These are phyloP conservation scores for Ampelomyces quisqualis DNA, from an alignment of 2,329 filamentous ascomycete species.

Conservation along the genomic window DNA sequence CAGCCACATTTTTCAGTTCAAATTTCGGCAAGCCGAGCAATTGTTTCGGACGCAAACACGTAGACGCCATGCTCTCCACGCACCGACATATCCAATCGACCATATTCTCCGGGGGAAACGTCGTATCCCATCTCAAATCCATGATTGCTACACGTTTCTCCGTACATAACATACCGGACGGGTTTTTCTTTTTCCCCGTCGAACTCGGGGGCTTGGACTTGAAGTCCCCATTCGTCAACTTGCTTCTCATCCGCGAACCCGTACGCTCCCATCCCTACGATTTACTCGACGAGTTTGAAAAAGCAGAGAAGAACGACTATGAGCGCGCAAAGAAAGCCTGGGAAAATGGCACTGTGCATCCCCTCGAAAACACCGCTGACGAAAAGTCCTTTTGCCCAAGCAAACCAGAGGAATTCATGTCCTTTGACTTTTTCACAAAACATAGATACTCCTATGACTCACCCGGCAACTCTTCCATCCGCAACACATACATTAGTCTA, in stretches of 20 bases:
- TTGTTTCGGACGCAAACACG: constrained; percentile 55
- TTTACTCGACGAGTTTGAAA: constrained; percentile 47
- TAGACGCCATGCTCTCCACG: constrained; percentile 55
- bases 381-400: constrained; percentile 15
- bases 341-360: constrained; percentile 20
- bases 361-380: constrained; percentile 3
- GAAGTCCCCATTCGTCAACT: constrained; percentile 52
- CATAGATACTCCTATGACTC: constrained; percentile 22
- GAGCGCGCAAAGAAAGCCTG: constrained; percentile 32
- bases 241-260: constrained; percentile 48
- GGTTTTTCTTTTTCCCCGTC: constrained; percentile 56
- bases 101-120: constrained; percentile 46
- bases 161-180: constrained; percentile 51
- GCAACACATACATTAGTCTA: constrained; percentile 17
- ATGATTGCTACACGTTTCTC: constrained; percentile 56
- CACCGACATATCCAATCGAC: constrained; percentile 53
- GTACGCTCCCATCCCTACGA: constrained; percentile 41
- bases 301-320: constrained; percentile 42
- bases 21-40: constrained; percentile 57
- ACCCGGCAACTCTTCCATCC: constrained; percentile 14
- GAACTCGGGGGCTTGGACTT: constrained; percentile 55
- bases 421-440: constrained; percentile 27
- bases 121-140: constrained; percentile 46
- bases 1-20: constrained; percentile 53
- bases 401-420: constrained; percentile 26